Evolutionary conservation across 148 eudicot species (phyloP).

Genomic region (Rheum nobile): DNA sequence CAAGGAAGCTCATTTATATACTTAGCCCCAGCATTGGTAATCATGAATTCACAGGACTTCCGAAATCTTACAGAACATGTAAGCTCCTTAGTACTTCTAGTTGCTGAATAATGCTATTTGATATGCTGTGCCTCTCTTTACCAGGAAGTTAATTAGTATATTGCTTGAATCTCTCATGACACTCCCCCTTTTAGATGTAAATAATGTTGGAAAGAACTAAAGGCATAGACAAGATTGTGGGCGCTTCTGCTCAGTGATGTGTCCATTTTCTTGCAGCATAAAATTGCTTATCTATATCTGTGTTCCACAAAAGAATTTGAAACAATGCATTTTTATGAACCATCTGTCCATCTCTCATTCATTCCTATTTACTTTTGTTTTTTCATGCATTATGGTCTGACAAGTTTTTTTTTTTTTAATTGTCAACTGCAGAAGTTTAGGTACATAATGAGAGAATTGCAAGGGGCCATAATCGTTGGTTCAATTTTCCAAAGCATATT

Average conservation of each 20-base stretch:
- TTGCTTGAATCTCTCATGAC: neutral
- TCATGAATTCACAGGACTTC: conserved; percentile 69
- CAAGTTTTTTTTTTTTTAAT: neutral
- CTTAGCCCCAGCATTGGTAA: conserved; percentile 79
- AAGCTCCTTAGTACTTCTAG: conserved; percentile 19
- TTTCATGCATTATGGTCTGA: conserved; percentile 8
- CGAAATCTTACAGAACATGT: conserved; percentile 87
- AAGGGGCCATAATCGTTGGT: conserved; percentile 85
- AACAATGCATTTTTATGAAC: neutral
- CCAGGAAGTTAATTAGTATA: neutral
- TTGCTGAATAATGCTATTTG: neutral
- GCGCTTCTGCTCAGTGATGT: neutral
- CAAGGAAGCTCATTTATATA: conserved; percentile 97
- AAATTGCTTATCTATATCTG: neutral
- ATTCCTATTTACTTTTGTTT: neutral
- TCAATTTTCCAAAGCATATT: conserved; percentile 75
- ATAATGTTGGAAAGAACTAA: neutral
- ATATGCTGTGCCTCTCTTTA: neutral
- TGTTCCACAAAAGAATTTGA: neutral
- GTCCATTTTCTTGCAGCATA: neutral
- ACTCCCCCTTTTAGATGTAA: neutral
- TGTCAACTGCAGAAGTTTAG: conserved; percentile 63
- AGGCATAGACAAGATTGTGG: neutral
- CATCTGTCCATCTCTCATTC: neutral
- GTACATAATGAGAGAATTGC: conserved; percentile 88